Base-by-base conservation (phyloP, 2,329 filamentous ascomycete species). In the Microcyclosporella mali region DNA sequence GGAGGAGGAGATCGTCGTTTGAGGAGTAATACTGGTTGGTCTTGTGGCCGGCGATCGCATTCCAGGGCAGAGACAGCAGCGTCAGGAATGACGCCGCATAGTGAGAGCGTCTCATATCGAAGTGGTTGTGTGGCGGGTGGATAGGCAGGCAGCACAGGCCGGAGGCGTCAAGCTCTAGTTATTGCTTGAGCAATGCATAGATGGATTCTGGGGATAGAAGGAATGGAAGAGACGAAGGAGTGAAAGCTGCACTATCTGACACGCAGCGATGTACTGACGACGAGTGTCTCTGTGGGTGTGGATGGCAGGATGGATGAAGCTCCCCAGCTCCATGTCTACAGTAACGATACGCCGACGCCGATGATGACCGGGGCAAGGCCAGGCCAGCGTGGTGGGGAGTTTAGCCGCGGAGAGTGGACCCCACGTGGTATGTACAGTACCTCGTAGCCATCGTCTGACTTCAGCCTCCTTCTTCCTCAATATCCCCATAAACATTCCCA, bases 11-110 rank as follows among this genome's bases (percentile, higher is more conserved):
- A 10, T 51, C 55, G 46, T 58, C 54, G 51, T 51, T 57, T 31
- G 57, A 56, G 14, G 55, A 52, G 43, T 55, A 60, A 48, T 55
- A 59, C 33, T 52, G 45, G 36, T 53, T 41, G 10, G 52, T 54
- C 31, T 54, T 47, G 32, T 39, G 34, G 15, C 49, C 52, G 33
- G 50, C 49, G 31, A 43, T 34, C 16, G 44, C 49, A 10, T 40
- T 42, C 30, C 37, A 46, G 9, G 57, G 50, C 12, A 59, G 34
- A 32, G 50, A 38, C 31, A 59, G 37, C 17, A 59, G 43, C 32
- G 52, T 46, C 45, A 48, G 41, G 27, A 53, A 27, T 21, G 52
- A 47, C 47, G 49, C 50, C 36, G 51, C 45, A 34, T 37, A 49
- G 3, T 51, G 31, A 34, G 46, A 36, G 45, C 47, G 55, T 52